A percentile compares a stretch with the other conserved stretches of the same genome.
phyloP scores from a whole-genome alignment of 176 grass and related monocot species.

The Triticum urartu region DNA sequence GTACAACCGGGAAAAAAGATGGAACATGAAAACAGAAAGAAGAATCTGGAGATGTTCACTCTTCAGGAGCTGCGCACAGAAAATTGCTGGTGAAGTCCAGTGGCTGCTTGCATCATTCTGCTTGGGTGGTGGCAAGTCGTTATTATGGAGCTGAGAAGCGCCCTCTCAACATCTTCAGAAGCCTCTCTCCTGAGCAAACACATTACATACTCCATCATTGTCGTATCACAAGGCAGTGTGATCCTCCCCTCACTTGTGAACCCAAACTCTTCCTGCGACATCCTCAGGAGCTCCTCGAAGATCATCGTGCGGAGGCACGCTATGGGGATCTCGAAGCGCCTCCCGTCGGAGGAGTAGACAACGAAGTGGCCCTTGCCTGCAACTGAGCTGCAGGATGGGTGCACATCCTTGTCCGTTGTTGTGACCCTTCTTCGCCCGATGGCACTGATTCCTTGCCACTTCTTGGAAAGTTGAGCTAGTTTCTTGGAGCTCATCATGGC shows the following conservation, averaged over 20 bases:
- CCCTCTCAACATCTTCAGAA: constrained; percentile 60
- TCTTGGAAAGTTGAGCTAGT: constrained; percentile 60
- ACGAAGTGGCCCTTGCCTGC: constrained; percentile 58
- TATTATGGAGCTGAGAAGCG: constrained; percentile 51
- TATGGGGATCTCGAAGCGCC: constrained; percentile 58
- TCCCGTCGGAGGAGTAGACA: constrained; percentile 42
- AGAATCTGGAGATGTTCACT: constrained; percentile 1
- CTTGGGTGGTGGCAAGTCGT: constrained; percentile 39
- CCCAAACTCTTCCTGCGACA: constrained; percentile 61
- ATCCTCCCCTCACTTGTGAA: constrained; percentile 49
- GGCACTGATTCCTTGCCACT: constrained; percentile 60
- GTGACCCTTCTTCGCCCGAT: constrained; percentile 52
- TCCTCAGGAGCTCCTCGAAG: constrained; percentile 53
- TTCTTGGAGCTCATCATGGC: constrained; percentile 58
- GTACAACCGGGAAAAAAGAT: constrained; percentile 27
- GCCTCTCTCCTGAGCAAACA: constrained; percentile 52
- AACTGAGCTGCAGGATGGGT: constrained; percentile 34
- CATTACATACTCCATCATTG: constrained; percentile 61
- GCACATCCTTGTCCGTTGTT: constrained; percentile 22
- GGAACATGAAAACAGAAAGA: constrained; percentile 3
- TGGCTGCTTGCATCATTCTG: constrained; percentile 23
- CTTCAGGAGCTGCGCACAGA: constrained; percentile 39
- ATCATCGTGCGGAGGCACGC: constrained; percentile 42
- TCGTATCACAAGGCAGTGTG: constrained; percentile 55
- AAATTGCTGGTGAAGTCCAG: constrained; percentile 24